These are phyloP conservation scores for Rhizophora mangle DNA, from an alignment of 345 rosid species.

Conservation along the genomic window DNA sequence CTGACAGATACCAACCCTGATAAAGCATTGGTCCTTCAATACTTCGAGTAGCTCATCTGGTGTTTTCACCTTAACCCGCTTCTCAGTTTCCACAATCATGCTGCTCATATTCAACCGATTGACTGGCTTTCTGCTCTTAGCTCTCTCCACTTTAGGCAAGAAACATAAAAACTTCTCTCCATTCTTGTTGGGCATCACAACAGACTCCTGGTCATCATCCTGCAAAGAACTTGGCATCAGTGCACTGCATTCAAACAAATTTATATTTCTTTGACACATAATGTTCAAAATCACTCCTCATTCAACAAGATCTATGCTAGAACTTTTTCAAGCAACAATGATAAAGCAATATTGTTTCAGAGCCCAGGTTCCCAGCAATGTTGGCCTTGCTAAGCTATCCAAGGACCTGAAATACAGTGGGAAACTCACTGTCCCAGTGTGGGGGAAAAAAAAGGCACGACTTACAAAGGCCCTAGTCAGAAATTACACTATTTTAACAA, in stretches of 20 bases:
- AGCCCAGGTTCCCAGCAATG: background rate
- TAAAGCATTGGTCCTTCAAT: conserved; percentile 53
- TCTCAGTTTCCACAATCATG: conserved; percentile 76
- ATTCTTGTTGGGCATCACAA: conserved; percentile 60
- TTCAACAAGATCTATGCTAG: background rate
- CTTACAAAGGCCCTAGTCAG: no score
- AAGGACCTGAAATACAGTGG: background rate
- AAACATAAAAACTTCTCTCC: conserved; percentile 61
- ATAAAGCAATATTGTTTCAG: no score
- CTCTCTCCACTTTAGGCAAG: conserved; percentile 79
- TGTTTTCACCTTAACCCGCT: conserved; percentile 65
- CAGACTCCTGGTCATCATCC: conserved; percentile 76
- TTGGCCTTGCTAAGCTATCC: background rate
- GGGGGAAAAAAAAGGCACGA: no score
- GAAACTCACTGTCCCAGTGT: no score
- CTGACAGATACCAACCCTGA: conserved; percentile 46
- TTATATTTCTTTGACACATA: background rate
- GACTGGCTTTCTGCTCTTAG: conserved; percentile 43
- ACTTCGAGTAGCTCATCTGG: conserved; percentile 87
- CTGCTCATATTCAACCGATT: conserved; percentile 56
- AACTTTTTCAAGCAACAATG: background rate
- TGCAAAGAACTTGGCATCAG: conserved; percentile 23
- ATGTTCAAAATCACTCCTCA: conserved; percentile 2
- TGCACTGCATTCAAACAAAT: conserved; percentile 10
- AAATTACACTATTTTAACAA: no score